These are phyloP conservation scores for Vickermania spadyakhi DNA, from an alignment of 208 protist species.

Conservation along the genomic window DNA sequence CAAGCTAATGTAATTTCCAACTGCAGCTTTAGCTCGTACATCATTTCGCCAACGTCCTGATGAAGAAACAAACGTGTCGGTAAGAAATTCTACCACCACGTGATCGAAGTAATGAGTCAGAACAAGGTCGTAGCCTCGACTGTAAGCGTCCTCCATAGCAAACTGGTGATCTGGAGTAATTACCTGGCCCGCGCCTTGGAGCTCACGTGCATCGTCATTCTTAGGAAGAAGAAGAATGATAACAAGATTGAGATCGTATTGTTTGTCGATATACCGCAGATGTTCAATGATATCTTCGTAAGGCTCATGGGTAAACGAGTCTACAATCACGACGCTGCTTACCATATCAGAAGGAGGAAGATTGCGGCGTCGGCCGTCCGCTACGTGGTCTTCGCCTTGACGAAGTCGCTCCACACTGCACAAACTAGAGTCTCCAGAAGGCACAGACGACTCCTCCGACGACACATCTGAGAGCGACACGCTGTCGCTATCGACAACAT, in stretches of 20 bases:
- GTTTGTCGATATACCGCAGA: slow-evolving; percentile 50
- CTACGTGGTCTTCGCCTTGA: slow-evolving; percentile 7
- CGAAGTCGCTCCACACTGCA: slow-evolving; percentile 16
- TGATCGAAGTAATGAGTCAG: slow-evolving; percentile 68
- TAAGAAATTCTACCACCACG: slow-evolving; percentile 66
- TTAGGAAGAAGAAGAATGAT: slow-evolving; percentile 53
- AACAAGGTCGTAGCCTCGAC: slow-evolving; percentile 69
- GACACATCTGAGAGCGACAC: neutral
- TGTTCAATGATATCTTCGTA: slow-evolving; percentile 59
- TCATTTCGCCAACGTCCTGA: slow-evolving; percentile 68
- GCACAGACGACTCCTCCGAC: neutral
- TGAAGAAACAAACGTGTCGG: slow-evolving; percentile 54
- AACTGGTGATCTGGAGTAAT: slow-evolving; percentile 33
- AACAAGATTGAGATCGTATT: slow-evolving; percentile 53
- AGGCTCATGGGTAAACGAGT: slow-evolving; percentile 76
- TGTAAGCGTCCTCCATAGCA: slow-evolving; percentile 50
- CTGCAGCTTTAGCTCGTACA: slow-evolving; percentile 49
- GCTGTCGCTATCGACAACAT: neutral
- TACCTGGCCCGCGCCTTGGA: slow-evolving; percentile 45
- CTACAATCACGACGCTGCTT: slow-evolving; percentile 59
- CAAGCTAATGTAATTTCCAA: slow-evolving; percentile 73
- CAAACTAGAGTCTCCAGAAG: slow-evolving; percentile 9
- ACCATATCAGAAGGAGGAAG: slow-evolving; percentile 27
- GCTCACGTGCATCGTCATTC: slow-evolving; percentile 5
- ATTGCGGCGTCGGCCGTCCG: neutral